These are phyloP conservation scores for Pseudogymnoascus verrucosus DNA, from an alignment of 2,329 filamentous ascomycete genomes.

Conservation along the genomic window DNA sequence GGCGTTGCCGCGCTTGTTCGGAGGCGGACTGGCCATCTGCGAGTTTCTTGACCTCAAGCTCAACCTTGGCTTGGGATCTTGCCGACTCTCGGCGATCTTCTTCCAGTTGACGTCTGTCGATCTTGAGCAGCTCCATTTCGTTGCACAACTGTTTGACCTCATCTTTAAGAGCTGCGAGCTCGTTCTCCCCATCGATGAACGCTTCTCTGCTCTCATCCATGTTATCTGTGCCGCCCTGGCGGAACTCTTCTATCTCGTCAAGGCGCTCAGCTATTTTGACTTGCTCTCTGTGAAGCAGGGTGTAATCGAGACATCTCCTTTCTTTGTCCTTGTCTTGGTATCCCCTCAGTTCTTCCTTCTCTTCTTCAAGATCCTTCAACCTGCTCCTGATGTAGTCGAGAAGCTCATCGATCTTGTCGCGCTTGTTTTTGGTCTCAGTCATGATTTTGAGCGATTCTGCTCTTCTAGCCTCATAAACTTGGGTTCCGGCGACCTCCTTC, in stretches of 20 bases:
- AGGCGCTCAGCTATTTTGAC: conserved; percentile 68
- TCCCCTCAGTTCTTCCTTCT: conserved; percentile 89
- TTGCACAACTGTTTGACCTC: conserved; percentile 75
- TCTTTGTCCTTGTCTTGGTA: conserved; percentile 95
- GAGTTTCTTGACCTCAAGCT: conserved; percentile 75
- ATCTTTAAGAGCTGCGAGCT: conserved; percentile 66
- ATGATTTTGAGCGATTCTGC: conserved; percentile 94
- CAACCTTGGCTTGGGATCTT: conserved; percentile 72
- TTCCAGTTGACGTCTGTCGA: conserved; percentile 81
- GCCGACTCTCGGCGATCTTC: conserved; percentile 80
- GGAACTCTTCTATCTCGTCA: conserved; percentile 72
- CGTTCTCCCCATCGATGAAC: conserved; percentile 71
- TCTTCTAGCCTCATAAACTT: conserved; percentile 89
- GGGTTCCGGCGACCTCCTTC: conserved; percentile 97
- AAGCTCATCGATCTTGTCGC: conserved; percentile 86
- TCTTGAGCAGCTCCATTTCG: conserved; percentile 72
- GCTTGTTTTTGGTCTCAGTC: conserved; percentile 91
- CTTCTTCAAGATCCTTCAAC: conserved; percentile 82
- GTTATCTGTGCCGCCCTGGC: conserved; percentile 75
- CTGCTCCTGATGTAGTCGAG: conserved; percentile 88
- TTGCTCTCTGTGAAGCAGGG: conserved; percentile 86
- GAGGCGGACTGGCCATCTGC: conserved; percentile 74
- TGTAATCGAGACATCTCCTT: conserved; percentile 85
- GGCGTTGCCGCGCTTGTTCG: conserved; percentile 62
- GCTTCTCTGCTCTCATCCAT: conserved; percentile 72